A percentile compares a stretch with the other conserved stretches of the same genome.
These are phyloP conservation scores for Hyphodiscus sp. DNA, from an alignment of 2,329 filamentous ascomycete genomes.

Conservation along the genomic window DNA sequence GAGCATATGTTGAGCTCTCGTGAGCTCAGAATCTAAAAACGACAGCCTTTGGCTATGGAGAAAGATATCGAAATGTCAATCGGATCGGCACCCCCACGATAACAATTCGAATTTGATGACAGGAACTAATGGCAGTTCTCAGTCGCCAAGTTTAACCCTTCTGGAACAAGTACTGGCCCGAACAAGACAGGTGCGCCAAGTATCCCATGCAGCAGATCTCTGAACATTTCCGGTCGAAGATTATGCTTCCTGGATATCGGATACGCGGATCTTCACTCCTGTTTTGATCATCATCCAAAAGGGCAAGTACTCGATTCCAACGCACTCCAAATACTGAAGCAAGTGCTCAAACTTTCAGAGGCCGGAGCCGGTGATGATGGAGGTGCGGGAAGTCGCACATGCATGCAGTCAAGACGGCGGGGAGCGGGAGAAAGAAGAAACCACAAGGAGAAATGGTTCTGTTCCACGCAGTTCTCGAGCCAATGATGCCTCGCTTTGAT, in stretches of 20 bases:
- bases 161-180: not conserved
- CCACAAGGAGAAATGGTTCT: not conserved
- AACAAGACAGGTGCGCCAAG: not conserved
- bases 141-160: not conserved
- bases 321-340: not conserved
- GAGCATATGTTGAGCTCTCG: not conserved
- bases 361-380: not conserved
- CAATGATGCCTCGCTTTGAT: not conserved
- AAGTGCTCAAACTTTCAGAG: not conserved
- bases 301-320: not conserved
- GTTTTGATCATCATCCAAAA: not conserved
- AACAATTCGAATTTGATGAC: conserved; percentile 2
- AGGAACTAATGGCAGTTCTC: not conserved
- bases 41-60: not conserved
- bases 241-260: no score
- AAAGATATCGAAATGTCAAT: not conserved
- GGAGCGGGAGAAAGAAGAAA: not conserved
- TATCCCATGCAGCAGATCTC: not conserved
- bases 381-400: not conserved
- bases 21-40: not conserved
- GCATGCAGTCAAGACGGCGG: not conserved
- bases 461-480: not conserved
- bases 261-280: not conserved
- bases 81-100: not conserved
- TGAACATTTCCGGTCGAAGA: not conserved